Base-by-base conservation (phyloP, 2,329 filamentous ascomycete species). In the Fonsecaea monophora region DNA sequence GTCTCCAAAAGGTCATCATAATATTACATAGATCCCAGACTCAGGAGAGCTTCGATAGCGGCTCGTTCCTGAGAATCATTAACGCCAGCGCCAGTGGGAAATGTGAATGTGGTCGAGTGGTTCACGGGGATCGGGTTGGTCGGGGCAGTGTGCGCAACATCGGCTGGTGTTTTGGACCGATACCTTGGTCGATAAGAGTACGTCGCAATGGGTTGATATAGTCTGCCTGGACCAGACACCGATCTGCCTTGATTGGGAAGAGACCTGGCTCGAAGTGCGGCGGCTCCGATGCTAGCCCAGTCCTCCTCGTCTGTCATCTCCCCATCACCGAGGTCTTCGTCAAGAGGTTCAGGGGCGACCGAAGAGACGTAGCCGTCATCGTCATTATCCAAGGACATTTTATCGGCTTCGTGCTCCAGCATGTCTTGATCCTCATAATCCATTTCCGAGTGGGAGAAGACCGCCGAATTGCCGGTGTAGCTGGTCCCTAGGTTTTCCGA, bases 291-390 rank as follows among this genome's bases (percentile, higher is more conserved):
- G 60, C 91, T 88, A 55, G 91, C 92, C 94, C 94, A 97, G 79
- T 98, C 94, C 79, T 98, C 94, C 76, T 97, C 92, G 76, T 98
- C 95, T 30, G 95, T 98, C 67, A 92, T 86, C 75, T 97, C 92
- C 73, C 91, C 90, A 58, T 97, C 92, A 71, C 91, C 89, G 68
- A 92, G 88, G 75, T 96, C 90, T 82, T 89, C 80, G 78, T 84
- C 72, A 45, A 82, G 82, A 68, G 87, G 83, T 66, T 91, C 89
- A 13, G 78, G 77, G 18, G 89, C 90, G 73, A 92, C 90, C 37
- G 90, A 92, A 75, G 91, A 93, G 12, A 91, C 93, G 63, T 78
- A 82, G 60, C 74, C 76, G 30, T 86, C 88, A 53, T 87, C 86
- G 68, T 92, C 89, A 75, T 91, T 85, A 74, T 92, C 90, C 57